Conservation (phyloP, 176 grass and related monocot genomes). For the Oryza brachyantha region DNA sequence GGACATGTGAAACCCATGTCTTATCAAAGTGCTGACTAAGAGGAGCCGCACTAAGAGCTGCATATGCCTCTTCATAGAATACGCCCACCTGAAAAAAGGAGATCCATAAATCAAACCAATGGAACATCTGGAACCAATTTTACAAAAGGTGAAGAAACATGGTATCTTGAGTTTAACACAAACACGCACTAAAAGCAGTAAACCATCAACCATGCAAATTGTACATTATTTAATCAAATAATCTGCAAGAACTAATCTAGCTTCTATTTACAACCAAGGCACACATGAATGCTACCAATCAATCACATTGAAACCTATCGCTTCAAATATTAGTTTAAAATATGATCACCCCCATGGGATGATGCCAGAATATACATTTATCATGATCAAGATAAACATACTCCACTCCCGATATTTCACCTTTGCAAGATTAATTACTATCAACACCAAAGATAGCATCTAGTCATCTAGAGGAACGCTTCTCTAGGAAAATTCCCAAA, state of each 20-base stretch:
- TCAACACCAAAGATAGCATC: not conserved
- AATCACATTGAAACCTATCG: not conserved
- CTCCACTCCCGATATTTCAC: not conserved
- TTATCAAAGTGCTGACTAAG: slow-evolving; percentile 93
- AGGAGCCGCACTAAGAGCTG: slow-evolving; percentile 55
- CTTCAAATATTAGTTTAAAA: not conserved
- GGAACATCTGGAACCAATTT: not conserved
- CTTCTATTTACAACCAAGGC: not conserved
- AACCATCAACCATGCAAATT: slow-evolving; percentile 11
- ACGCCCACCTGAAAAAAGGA: slow-evolving; percentile 73
- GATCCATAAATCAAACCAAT: slow-evolving; percentile 14
- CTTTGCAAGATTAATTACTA: not conserved
- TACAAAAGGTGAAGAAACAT: slow-evolving; percentile 19
- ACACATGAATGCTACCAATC: not conserved
- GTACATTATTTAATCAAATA: slow-evolving; percentile 1
- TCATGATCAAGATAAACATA: not conserved
- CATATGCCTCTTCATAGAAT: slow-evolving; percentile 94
- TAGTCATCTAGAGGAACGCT: not conserved
- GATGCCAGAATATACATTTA: slow-evolving; percentile 8
- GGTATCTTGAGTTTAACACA: not conserved
- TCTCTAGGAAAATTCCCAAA: not conserved
- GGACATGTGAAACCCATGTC: slow-evolving; percentile 93
- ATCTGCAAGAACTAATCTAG: slow-evolving; percentile 5
- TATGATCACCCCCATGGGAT: not conserved
- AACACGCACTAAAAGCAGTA: slow-evolving; percentile 7